Base-by-base conservation (phyloP, 1,284 basidiomycete species). In the Ceratobasidium sp. region DNA sequence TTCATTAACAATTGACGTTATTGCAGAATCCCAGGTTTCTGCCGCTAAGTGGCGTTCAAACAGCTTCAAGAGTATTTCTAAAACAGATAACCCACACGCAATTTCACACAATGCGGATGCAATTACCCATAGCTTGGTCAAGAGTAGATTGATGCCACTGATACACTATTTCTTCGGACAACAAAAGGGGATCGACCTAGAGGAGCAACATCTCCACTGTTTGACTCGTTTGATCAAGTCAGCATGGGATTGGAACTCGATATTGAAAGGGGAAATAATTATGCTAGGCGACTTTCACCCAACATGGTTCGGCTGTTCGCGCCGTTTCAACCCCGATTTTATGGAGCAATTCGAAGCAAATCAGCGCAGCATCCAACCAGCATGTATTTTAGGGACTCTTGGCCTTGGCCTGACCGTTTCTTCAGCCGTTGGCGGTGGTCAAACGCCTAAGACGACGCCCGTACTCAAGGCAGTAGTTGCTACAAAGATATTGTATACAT, bases 181-280 rank as follows among this genome's bases (percentile, higher is more conserved):
- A 47, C 37, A 60, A 8, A 26, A 26, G 17, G 26, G 20, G n/a
- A 42, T 60, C 7, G 23, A 13, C 26, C 5, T 75, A 11, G 47
- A 64, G n/a, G 23, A 3, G 3, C 31, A 64, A 10, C 71, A 75
- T 11, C 45, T 64, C 31, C 20, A 65, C 2, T 31, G 61, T 3
- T n/a, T 75, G 1, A 11, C 7, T 2, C 54, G 61, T 3, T 28
- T 75, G 47, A n/a, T 75, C 17, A 39, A 54, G 33, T 23, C 15
- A 26, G 71, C 71, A 15, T 75, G 71, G 71, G 47, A 54, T 1
- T 75, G 71, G 71, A 75, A 64, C 26, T 33, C 61, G 33, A 75
- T 13, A n/a, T 51, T 75, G 35, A 75, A 75, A n/a, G 60, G 47
- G 11, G 49, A 65, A 31, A 61, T 75, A 5, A 54, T 75, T 23